Evolutionary conservation across 345 rosid species (phyloP), one percentile per base, ranked within the genome.

Genomic region (Trapa bicornis): DNA sequence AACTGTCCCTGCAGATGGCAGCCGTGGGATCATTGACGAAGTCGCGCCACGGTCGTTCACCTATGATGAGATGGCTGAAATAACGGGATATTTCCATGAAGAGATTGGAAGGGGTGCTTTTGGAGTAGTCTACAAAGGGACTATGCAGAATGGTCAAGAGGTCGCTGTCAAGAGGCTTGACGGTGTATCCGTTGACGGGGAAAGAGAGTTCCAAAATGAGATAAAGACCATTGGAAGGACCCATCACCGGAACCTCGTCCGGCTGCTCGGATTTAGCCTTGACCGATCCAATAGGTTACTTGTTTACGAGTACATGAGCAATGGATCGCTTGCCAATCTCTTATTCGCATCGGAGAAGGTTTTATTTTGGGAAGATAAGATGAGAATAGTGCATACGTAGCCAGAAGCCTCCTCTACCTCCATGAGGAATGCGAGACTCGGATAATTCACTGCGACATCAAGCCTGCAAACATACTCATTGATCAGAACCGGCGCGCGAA

Each of bases 401-500:
- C 80, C 3, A 69, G 74, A 35, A 78, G 80, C 0, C 63, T 79
- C 39, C 67, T 67, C 7, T 74, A 68, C 52, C 66, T 68, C 1
- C 79, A 75, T 1, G 79, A 77, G 57, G 79, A 72, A 45, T 77
- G 79, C 2, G 61, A 74, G 54, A 68, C 75, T 0, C 77, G 70
- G 43, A 77, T 80, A 71, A 72, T 76, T 66, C 78, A 72, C 45
- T 80, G 78, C 13, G 75, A 76, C 43, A 72, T 80, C 33, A 76
- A 80, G 50, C 76, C 78, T 10, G 65, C 53, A 15, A 70, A 75
- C 66, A 77, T 74, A 53, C 70, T 75, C 33, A 72, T 77, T 54
- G 74, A 77, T 17, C 68, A 77, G 54, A 6, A 37, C 8, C 54
- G 50, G 14, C 14, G 41, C 60, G 72, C 77, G 1, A 77, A 70